Evolutionary conservation across 192 early-diverging fungal genomes (phyloP), one percentile per base, ranked within the genome.

Genomic region (Phlyctochytrium arcticum): DNA sequence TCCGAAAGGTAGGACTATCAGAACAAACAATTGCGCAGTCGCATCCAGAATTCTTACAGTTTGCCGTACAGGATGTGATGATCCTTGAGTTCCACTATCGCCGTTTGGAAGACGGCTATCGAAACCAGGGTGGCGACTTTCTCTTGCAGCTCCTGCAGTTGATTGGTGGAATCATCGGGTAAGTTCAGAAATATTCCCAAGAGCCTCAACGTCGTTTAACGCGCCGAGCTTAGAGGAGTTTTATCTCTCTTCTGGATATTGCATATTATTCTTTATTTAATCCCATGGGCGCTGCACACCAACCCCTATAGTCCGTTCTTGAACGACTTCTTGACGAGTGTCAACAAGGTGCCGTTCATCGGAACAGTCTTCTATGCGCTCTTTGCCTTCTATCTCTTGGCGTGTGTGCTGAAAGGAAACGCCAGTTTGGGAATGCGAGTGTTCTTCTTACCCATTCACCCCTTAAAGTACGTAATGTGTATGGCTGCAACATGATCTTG

Each of bases 11-110:
- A 19, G 9, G 21, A 12, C 29, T 69, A n/a, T n/a, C n/a, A n/a
- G n/a, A n/a, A n/a, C n/a, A n/a, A n/a, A n/a, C n/a, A n/a, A n/a
- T n/a, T n/a, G n/a, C n/a, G n/a, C n/a, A n/a, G n/a, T n/a, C n/a
- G n/a, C n/a, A 27, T 65, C 7, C 12, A 6, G 57, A 31, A 21
- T n/a, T n/a, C n/a, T n/a, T n/a, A n/a, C n/a, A n/a, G n/a, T n/a
- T n/a, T 6, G 33, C 46, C 5, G n/a, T 31, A 12, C 9, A 84
- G 72, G 80, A 85, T 60, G 74, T 83, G 8, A 24, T 86, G 9
- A 71, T 82, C 42, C 62, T 86, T 23, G 84, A 86, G 54, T 74
- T 79, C 55, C 80, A 85, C 49, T 86, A 79, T 69, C 75, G 74
- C 9, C 55, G 73, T 9, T 50, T 86, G 21, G 82, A 86, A 58